Base-by-base conservation (phyloP, 2,329 filamentous ascomycete species). In the Xylariaceae sp. region DNA sequence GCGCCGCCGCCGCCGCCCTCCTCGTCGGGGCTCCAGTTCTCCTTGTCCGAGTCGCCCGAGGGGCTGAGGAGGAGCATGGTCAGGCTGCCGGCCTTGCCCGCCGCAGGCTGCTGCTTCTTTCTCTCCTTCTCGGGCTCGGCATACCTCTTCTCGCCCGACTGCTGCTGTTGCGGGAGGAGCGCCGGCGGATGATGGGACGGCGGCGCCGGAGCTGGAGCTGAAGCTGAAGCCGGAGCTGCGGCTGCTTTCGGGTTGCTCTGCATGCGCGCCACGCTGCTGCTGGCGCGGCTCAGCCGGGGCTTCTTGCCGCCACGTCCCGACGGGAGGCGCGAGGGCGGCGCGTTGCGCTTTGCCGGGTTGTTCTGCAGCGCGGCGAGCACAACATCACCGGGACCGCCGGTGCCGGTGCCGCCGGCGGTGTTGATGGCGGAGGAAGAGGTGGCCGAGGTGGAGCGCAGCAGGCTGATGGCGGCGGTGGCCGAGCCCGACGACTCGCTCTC, bases 11-110 rank as follows among this genome's bases (percentile, higher is more conserved):
- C 3, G 31, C 33, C 26, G 7, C 58, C 65, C 26, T 68, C 65
- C 42, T 67, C 67, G 42, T 65, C 68, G 2, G 68, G 80, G 51
- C 66, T 75, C 73, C 87, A 93, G 53, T 96, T 96, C 63, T 96
- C 90, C 62, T 96, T 96, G 57, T 96, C 90, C 1, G 87, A 94
- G 50, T 94, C 89, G 31, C 61, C 75, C 12, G 75, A 54, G 48
- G 65, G 47, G 58, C 65, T 58, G 19, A 57, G 57, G 42, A 60
- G n/a, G 27, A 29, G 10, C 21, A 8, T 49, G 21, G 43, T 48
- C 22, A 66, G 61, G 16, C 68, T 42, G 47, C 70, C 63, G 23
- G 60, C 58, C 46, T 68, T 42, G 47, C 70, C 63, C 23, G 60
- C 58, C 46, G 67, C 63, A 41, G 40, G 64, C 41, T 39, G 36